phyloP scores from a whole-genome alignment of 2,329 filamentous ascomycete species.

The Diaporthe vaccinii region DNA sequence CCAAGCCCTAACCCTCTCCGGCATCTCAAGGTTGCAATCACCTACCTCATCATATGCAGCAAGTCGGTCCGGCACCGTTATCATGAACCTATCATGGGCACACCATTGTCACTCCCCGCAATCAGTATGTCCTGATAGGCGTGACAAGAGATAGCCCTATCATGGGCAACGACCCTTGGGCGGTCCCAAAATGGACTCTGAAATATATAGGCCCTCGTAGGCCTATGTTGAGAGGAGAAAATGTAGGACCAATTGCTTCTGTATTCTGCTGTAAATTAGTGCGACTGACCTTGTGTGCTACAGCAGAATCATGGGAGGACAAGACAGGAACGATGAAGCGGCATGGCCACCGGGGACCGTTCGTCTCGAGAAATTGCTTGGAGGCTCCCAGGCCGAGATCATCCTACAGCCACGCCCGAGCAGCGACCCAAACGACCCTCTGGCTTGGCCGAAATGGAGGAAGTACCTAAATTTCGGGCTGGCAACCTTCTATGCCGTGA shows the following conservation, averaged over 20 bases:
- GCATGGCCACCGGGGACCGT: constrained; percentile 41
- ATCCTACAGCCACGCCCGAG: constrained; percentile 40
- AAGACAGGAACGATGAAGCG: constrained; percentile 33
- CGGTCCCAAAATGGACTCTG: not conserved
- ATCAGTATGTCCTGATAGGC: constrained; percentile 9
- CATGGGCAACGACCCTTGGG: not conserved
- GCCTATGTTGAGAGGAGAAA: not conserved
- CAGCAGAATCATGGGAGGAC: not conserved
- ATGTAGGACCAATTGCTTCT: not conserved
- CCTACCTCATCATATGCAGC: not conserved
- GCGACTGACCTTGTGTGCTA: not conserved
- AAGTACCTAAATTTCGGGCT: constrained; percentile 42
- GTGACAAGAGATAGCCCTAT: constrained; percentile 22
- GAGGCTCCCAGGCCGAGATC: constrained; percentile 31
- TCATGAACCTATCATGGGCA: constrained; percentile 21
- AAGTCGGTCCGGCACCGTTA: constrained; percentile 15
- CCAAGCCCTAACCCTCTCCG: constrained; percentile 5
- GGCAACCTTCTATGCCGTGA: constrained; percentile 40
- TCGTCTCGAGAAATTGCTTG: constrained; percentile 35
- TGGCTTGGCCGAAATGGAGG: constrained; percentile 41
- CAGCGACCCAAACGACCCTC: constrained; percentile 38
- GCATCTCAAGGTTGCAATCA: not conserved
- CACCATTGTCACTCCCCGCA: not conserved
- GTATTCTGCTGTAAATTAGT: not conserved
- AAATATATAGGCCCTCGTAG: not conserved